Evolutionary conservation across 2,329 filamentous ascomycete species (phyloP).

Genomic region (Nothophaeocryptopus gaeumannii): DNA sequence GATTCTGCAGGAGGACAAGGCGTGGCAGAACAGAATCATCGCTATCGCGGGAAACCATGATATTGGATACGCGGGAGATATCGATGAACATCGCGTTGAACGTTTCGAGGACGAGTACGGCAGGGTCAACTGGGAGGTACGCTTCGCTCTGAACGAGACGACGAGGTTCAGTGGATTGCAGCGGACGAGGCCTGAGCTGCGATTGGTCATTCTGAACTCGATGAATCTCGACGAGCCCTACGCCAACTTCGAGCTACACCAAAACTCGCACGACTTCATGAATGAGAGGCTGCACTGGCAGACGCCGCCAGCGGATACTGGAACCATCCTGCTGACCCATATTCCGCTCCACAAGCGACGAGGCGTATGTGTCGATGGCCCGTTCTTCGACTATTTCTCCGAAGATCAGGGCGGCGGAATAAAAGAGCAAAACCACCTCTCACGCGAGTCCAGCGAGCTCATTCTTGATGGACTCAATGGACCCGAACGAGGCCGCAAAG

Average conservation of each 20-base stretch:
- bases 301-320: slow-evolving; percentile 38
- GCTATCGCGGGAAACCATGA: slow-evolving; percentile 95
- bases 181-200: slow-evolving; percentile 60
- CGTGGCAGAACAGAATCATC: slow-evolving; percentile 76
- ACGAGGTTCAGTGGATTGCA: not conserved
- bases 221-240: slow-evolving; percentile 91
- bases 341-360: slow-evolving; percentile 81
- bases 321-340: slow-evolving; percentile 86
- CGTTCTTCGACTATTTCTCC: slow-evolving; percentile 76
- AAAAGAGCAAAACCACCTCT: slow-evolving; percentile 88
- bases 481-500: slow-evolving; percentile 66
- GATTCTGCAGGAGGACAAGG: slow-evolving; percentile 44
- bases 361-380: slow-evolving; percentile 79
- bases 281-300: slow-evolving; percentile 20
- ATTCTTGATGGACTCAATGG: slow-evolving; percentile 85
- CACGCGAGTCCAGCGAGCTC: slow-evolving; percentile 61
- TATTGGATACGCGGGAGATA: slow-evolving; percentile 90
- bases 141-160: slow-evolving; percentile 53
- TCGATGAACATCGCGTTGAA: slow-evolving; percentile 69
- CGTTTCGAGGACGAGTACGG: slow-evolving; percentile 86
- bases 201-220: slow-evolving; percentile 82
- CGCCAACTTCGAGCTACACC: slow-evolving; percentile 63
- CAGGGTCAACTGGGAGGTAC: slow-evolving; percentile 83
- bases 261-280: slow-evolving; percentile 69
- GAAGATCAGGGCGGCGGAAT: slow-evolving; percentile 62